Evolutionary conservation across 2,329 filamentous ascomycete genomes (phyloP).

Genomic region (Aspergillus tanneri): DNA sequence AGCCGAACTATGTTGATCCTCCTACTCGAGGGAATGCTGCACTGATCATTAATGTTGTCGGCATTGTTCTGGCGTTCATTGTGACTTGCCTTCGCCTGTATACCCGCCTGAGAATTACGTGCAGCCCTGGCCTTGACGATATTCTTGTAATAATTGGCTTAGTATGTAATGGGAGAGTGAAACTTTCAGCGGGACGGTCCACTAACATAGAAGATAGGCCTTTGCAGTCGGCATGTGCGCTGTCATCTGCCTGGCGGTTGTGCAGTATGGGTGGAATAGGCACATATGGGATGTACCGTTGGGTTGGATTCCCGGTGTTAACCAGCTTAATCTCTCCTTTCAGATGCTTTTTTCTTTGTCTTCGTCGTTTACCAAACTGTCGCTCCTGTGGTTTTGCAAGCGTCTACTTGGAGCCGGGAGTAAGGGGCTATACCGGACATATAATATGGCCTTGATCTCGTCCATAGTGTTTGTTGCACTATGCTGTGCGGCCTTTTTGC

Average conservation of each 20-base stretch:
- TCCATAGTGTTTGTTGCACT: constrained; percentile 34
- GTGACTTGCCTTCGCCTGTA: constrained; percentile 48
- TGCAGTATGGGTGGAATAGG: constrained; percentile 38
- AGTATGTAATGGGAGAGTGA: constrained; percentile 23
- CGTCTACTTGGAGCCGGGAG: constrained; percentile 31
- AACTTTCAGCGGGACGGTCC: background rate
- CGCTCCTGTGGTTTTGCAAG: constrained; percentile 39
- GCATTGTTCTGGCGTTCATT: constrained; percentile 41
- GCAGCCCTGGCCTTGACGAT: constrained; percentile 51
- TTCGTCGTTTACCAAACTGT: constrained; percentile 39
- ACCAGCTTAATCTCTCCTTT: constrained; percentile 39
- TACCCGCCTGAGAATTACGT: constrained; percentile 47
- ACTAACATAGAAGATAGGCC: constrained; percentile 19
- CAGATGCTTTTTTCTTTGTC: constrained; percentile 40
- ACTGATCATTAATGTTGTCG: constrained; percentile 43
- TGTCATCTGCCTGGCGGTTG: constrained; percentile 33
- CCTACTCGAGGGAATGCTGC: constrained; percentile 45
- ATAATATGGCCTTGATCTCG: constrained; percentile 24
- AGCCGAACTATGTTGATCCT: constrained; percentile 50
- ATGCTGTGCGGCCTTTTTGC: constrained; percentile 38
- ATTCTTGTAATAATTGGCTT: constrained; percentile 46
- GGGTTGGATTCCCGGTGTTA: constrained; percentile 27
- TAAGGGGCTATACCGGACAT: constrained; percentile 27
- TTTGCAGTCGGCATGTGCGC: constrained; percentile 39
- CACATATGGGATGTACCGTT: constrained; percentile 45